Evolutionary conservation across 2,329 filamentous ascomycete genomes (phyloP), one percentile per base, ranked within the genome.

Genomic region (Pseudodiploospora longispora): DNA sequence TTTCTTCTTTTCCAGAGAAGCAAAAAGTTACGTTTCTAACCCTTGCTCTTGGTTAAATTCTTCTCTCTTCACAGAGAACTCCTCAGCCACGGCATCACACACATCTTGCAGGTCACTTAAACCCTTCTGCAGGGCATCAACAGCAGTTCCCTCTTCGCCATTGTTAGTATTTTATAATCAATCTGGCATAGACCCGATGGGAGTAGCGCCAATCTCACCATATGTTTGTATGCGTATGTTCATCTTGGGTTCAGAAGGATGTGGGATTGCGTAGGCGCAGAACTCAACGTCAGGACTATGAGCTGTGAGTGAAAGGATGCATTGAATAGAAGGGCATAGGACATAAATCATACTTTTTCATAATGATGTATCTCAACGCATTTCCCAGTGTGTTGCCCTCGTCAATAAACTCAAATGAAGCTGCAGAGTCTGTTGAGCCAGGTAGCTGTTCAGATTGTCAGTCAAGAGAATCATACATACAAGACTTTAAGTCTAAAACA

Each of bases 361-460:
- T 96, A 58, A 98, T 94, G 51, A 96, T 85, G 62, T 90, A 97
- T 59, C 93, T 79, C 55, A 98, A 69, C 7, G 90, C 88, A 66
- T 98, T 98, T 29, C 93, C 93, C 42, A 98, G 72, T 1, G 93
- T 98, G 66, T 98, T 93, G 36, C 94, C 89, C 69, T 98, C 93
- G 38, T 87, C 83, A 48, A 86, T 80, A 57, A 98, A 95, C 62
- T 97, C 87, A 62, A 97, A 98, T 10, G 89, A 95, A 30, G 93
- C 93, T 4, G 90, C 90, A 6, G 85, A 91, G 40, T 91, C 85
- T 67, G 77, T 85, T 44, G 87, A 86, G 39, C 90, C 90, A 32
- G 88, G 85, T 29, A 96, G 72, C 91, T 96, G 47, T 28, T 47
- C n/a, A 28, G 12, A 35, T 28, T 46, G 47, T 55, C 48, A 51